A percentile compares a stretch with the other conserved stretches of the same genome.
Conservation (phyloP, 192 early-diverging fungal species). For the Radiomyces spectabilis region DNA sequence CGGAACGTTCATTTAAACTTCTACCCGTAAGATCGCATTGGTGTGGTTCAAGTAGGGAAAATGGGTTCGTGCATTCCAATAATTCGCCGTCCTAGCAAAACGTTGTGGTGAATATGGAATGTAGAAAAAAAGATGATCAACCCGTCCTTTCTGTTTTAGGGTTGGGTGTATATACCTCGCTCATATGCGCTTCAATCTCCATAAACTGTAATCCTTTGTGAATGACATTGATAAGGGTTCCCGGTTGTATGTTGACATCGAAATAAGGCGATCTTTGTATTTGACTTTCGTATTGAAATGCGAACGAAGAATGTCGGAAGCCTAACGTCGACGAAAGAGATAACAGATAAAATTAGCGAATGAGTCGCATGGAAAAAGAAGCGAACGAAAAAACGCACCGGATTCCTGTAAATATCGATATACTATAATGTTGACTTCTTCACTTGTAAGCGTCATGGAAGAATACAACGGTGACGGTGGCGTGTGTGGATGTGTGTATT, state of each 20-base stretch:
- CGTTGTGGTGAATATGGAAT: background rate
- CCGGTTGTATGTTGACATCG: conserved; percentile 65
- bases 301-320: conserved; percentile 79
- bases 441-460: conserved; percentile 66
- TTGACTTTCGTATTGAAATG: conserved; percentile 80
- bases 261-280: conserved; percentile 54
- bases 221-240: conserved; percentile 75
- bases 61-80: conserved; percentile 62
- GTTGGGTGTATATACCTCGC: conserved; percentile 57
- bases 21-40: conserved; percentile 48
- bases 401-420: conserved; percentile 85
- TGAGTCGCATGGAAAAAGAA: background rate
- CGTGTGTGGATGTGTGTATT: no score
- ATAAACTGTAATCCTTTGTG: conserved; percentile 90
- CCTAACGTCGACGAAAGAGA: conserved; percentile 36
- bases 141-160: background rate
- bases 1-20: conserved; percentile 19
- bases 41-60: conserved; percentile 59
- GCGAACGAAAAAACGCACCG: conserved; percentile 33
- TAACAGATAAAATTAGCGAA: background rate
- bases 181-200: conserved; percentile 84
- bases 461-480: no score
- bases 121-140: conserved; percentile 1
- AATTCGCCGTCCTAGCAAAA: conserved; percentile 67
- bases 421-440: conserved; percentile 85